Base-by-base conservation (phyloP, 345 rosid species). In the Xanthoceras sorbifolium region DNA sequence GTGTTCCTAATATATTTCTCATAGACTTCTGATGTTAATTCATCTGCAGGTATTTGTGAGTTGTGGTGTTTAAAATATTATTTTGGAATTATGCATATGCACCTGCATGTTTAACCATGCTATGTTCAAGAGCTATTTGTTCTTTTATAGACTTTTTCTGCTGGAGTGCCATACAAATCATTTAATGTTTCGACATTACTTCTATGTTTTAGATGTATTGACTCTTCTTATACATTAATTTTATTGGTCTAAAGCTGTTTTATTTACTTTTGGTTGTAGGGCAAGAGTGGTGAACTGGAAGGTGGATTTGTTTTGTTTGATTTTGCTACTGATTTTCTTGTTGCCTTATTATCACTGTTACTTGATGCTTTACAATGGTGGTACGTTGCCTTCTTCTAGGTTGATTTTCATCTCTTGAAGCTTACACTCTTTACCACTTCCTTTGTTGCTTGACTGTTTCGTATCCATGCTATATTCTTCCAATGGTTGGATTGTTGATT, bases 261-360 rank as follows among this genome's bases (percentile, higher is more conserved):
- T 60, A 6, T 44, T 42, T 25, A 25, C 38, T 75, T 61, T 38
- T 66, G 68, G 59, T 48, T 85, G 75, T 76, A 93, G 98, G 93
- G 91, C 98, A 20, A 87, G 97, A 84, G 88, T 91, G 98, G 84
- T 93, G 23, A 96, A 96, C 82, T 96, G 99, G 99, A 96, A 93
- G 86, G 86, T 92, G 80, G 99, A 96, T 82, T 85, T 96, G 74
- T 93, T 92, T 79, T 93, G 97, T 85, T 83, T 96, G 87, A 96
- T 96, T 76, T 79, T 90, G 83, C 86, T 96, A 28, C 87, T 96
- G 76, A 97, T 96, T 83, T 96, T 96, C 88, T 82, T 93, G 93
- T 77, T 96, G 83, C 99, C 98, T 3, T 96, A 91, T 82, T 93
- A 96, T 84, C 99, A 96, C 84, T 96, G 98, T 82, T 92, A 93